Base-by-base conservation (phyloP, 2,329 filamentous ascomycete genomes). In the Fusarium sp. region DNA sequence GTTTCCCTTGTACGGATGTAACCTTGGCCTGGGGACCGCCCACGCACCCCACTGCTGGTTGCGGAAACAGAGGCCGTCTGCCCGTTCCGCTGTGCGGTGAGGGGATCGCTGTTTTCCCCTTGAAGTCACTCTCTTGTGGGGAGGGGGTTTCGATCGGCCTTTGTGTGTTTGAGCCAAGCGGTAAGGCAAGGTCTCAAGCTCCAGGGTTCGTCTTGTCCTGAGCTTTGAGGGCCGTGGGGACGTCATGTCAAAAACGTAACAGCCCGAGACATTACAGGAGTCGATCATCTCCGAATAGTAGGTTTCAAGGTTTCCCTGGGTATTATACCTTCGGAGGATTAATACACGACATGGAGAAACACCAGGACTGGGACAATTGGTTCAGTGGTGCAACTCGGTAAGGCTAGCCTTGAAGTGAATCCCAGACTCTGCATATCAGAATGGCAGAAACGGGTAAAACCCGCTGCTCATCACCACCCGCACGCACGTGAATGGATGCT, bases 31-130 rank as follows among this genome's bases (percentile, higher is more conserved):
- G 43, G 50, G 41, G 33, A 28, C 32, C 44, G 40, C 55, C 37
- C 30, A 50, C 70, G 71, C 71, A 73, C 71, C 68, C 71, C 71
- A 73, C 66, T 70, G 20, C 71, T 70, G 22, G 58, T 73, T 73
- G 62, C 39, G 71, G 71, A 61, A 71, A 71, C 45, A 41, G 60
- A 68, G 40, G 44, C 65, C 65, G 65, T 46, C 47, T 51, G 40
- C 39, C 60, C 65, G 65, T 46, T 50, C 53, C 44, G 49, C 45
- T 33, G 56, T 59, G 41, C 33, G 43, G 55, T 63, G 55, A 54
- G 59, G 53, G 54, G 50, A 62, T 62, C 50, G 40, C 22, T 39
- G 51, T 24, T 43, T 30, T 33, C 13, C 14, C 30, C 30, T 33
- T 33, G 30, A 15, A 33, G 13, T 33, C 6, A 15, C 30, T 14